phyloP scores from a whole-genome alignment of 257 asterid genomes.

The Sherardia arvensis region DNA sequence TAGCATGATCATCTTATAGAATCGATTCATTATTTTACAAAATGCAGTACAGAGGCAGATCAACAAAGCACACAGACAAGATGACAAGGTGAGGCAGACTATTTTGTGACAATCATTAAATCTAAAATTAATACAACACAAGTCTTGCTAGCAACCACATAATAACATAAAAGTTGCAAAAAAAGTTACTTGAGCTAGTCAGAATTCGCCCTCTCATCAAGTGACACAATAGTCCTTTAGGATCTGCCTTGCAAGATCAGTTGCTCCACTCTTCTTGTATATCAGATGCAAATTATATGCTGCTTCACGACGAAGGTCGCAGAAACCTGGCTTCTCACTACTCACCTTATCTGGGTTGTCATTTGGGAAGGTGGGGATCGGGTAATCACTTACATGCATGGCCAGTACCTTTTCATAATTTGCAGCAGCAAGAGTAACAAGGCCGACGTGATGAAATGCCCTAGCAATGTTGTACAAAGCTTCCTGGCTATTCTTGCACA shows the following conservation, averaged over 20 bases:
- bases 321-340: conserved; percentile 39
- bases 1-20: no score
- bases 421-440: conserved; percentile 50
- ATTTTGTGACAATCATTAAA: not conserved
- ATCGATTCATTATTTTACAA: no score
- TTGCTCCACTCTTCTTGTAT: conserved; percentile 66
- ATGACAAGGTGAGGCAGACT: not conserved
- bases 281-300: conserved; percentile 75
- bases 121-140: not conserved
- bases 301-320: conserved; percentile 77
- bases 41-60: not conserved
- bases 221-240: conserved; percentile 45
- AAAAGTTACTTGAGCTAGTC: not conserved
- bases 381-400: conserved; percentile 39
- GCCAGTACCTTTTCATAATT: conserved; percentile 63
- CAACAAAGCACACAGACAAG: not conserved
- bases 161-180: not conserved
- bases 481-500: conserved; percentile 65
- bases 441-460: conserved; percentile 79
- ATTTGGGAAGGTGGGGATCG: conserved; percentile 54
- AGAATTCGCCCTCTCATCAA: not conserved
- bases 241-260: conserved; percentile 78
- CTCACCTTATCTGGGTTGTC: conserved; percentile 32
- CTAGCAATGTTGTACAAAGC: conserved; percentile 63
- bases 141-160: not conserved